Conservation (phyloP, 257 asterid species). For the Jasminum sambac region DNA sequence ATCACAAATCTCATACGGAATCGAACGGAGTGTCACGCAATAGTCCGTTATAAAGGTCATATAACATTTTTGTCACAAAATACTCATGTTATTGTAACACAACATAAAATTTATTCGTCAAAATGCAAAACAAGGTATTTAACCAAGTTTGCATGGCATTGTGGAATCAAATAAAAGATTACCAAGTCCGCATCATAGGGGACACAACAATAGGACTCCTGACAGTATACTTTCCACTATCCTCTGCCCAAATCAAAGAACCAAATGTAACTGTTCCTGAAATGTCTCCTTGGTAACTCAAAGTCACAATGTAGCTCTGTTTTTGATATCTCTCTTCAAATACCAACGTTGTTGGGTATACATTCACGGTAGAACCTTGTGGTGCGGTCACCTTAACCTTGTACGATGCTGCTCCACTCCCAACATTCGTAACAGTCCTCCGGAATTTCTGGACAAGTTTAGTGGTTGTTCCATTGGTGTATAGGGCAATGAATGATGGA, state of each 20-base stretch:
- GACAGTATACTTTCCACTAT: conserved; percentile 30
- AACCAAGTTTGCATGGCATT: neutral
- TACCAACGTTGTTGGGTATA: conserved; percentile 29
- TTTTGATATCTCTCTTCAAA: conserved; percentile 27
- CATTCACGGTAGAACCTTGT: conserved; percentile 19
- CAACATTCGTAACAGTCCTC: conserved; percentile 44
- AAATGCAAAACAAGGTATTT: no score
- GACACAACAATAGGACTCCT: conserved; percentile 45
- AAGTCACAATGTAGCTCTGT: conserved; percentile 27
- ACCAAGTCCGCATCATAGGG: conserved; percentile 18
- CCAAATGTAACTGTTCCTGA: conserved; percentile 23
- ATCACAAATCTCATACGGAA: no score
- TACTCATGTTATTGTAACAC: no score
- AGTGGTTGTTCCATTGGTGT: conserved; percentile 9
- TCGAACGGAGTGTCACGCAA: no score
- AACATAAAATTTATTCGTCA: no score
- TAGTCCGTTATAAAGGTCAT: no score
- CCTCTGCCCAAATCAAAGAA: conserved; percentile 37
- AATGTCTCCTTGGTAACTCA: conserved; percentile 5
- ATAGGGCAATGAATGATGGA: conserved; percentile 41
- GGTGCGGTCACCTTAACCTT: conserved; percentile 25
- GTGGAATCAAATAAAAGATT: neutral
- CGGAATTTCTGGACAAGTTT: conserved; percentile 14
- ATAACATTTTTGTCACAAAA: no score
- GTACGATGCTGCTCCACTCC: conserved; percentile 26